phyloP scores from a whole-genome alignment of 139 green algal genomes.

The Auxenochlorella protothecoides region DNA sequence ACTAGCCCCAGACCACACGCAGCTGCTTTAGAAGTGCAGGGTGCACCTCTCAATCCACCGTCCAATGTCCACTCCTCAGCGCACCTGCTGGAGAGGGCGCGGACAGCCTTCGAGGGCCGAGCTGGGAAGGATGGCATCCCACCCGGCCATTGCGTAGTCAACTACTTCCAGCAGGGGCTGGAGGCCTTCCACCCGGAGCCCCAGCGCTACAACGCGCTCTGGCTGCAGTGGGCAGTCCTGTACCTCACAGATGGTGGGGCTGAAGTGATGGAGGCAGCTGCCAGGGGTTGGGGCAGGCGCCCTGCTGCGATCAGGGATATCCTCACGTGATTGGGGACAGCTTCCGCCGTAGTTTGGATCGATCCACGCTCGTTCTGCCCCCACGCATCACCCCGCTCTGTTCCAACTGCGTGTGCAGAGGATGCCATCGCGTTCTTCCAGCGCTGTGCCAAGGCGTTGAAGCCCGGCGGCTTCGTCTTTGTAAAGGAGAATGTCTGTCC shows the following conservation, averaged over 20 bases:
- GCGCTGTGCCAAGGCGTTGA: slow-evolving; percentile 44
- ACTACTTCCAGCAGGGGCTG: slow-evolving; percentile 38
- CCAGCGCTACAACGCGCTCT: slow-evolving; percentile 63
- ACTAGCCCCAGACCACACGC: too few relatives aligned
- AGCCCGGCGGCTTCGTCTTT: slow-evolving; percentile 74
- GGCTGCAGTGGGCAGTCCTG: slow-evolving; percentile 78
- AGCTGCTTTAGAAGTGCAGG: too few relatives aligned
- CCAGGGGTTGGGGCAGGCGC: too few relatives aligned
- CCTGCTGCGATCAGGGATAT: too few relatives aligned
- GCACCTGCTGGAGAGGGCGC: slow-evolving; percentile 54
- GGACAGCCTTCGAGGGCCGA: neutral
- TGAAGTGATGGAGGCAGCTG: too few relatives aligned
- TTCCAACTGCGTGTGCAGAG: slow-evolving; percentile 11
- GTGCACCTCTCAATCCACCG: too few relatives aligned
- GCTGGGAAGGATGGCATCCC: slow-evolving; percentile 3
- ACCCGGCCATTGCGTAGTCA: slow-evolving; percentile 15
- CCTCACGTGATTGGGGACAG: too few relatives aligned
- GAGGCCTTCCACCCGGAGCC: slow-evolving; percentile 45
- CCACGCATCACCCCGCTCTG: too few relatives aligned
- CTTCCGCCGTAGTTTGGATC: too few relatives aligned
- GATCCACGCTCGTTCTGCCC: too few relatives aligned
- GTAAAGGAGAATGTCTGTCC: slow-evolving; percentile 89
- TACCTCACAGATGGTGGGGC: slow-evolving; percentile 84
- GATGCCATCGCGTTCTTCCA: slow-evolving; percentile 70
- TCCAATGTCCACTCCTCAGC: neutral